Percentiles rank a stretch among this genome's conserved stretches.
Conservation (phyloP, 2,329 filamentous ascomycete genomes). For the Aspergillus pseudoviridinutans region DNA sequence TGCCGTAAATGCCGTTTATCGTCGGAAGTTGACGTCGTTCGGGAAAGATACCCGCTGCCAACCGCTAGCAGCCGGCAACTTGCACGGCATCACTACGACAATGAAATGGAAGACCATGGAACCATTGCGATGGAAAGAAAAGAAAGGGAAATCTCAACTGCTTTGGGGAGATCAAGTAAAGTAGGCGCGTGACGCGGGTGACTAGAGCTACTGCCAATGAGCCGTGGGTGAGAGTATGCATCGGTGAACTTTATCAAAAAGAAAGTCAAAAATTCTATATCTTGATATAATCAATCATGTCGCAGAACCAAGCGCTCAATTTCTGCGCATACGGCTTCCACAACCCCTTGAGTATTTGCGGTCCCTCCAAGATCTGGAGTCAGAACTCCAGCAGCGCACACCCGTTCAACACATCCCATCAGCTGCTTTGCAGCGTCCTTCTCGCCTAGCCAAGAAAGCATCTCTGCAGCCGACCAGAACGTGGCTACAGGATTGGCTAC, state of each 20-base stretch:
- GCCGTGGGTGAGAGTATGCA: background rate
- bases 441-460: constrained; percentile 61
- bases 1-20: background rate
- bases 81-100: background rate
- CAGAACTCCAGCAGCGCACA: constrained; percentile 53
- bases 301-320: constrained; percentile 32
- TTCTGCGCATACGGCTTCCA: constrained; percentile 52
- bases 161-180: background rate
- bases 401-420: constrained; percentile 59
- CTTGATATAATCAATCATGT: background rate
- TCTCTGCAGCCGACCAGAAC: constrained; percentile 67
- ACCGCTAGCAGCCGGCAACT: background rate
- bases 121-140: background rate
- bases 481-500: constrained; percentile 60
- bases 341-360: constrained; percentile 54
- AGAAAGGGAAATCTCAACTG: background rate
- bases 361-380: constrained; percentile 59
- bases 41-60: background rate
- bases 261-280: background rate
- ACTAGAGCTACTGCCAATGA: background rate
- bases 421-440: constrained; percentile 54
- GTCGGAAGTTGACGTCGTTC: background rate
- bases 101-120: background rate
- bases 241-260: background rate
- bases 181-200: background rate